phyloP scores from a whole-genome alignment of 345 rosid species.

The Trapa incisa region DNA sequence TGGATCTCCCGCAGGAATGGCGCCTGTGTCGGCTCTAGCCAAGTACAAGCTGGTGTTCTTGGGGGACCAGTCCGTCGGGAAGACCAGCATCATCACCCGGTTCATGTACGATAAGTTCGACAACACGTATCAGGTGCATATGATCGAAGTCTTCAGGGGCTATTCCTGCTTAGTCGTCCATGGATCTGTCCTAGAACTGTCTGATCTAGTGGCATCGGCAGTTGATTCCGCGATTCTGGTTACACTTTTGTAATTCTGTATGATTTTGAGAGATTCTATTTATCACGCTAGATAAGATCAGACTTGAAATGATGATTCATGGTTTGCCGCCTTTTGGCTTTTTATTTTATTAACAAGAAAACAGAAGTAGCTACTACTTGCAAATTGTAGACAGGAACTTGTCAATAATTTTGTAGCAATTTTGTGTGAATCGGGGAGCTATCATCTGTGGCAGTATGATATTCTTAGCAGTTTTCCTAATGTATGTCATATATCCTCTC shows the following conservation, averaged over 20 bases:
- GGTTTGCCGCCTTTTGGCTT: neutral
- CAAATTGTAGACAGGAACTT: neutral
- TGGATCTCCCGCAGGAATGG: constrained; percentile 25
- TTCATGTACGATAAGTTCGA: constrained; percentile 95
- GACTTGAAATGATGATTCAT: neutral
- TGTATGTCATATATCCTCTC: neutral
- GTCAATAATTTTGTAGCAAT: too few relatives aligned
- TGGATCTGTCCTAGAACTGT: neutral
- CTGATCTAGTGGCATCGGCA: neutral
- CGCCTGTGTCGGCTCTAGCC: constrained; percentile 69
- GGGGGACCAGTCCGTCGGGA: constrained; percentile 83
- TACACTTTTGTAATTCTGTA: neutral
- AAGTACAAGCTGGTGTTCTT: constrained; percentile 74
- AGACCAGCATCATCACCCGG: constrained; percentile 88
- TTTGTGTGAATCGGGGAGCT: too few relatives aligned
- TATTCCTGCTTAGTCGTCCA: neutral
- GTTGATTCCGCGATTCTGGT: neutral
- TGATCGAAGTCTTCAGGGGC: neutral
- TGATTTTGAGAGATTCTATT: neutral
- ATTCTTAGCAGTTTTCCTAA: neutral
- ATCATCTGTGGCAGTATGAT: neutral
- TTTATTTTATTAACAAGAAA: neutral
- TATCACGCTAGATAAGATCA: too few relatives aligned
- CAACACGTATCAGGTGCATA: constrained; percentile 64
- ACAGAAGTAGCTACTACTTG: neutral